Evolutionary conservation across 176 grass and related monocot species (phyloP).

Genomic region (Cenchrus purpureus): DNA sequence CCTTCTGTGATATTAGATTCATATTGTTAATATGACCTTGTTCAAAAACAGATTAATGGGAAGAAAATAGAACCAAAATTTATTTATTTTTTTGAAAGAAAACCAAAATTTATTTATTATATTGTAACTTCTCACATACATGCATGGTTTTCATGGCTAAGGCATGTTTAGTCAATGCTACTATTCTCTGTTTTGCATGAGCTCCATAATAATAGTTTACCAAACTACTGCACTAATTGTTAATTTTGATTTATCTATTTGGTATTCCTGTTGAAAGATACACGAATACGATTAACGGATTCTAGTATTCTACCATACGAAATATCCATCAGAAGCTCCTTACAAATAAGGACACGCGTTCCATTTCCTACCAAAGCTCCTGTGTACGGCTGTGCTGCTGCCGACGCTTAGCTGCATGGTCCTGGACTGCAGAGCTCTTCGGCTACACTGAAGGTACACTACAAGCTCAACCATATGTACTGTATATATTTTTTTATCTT

Average conservation of each 20-base stretch:
- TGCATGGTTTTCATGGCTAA: neutral
- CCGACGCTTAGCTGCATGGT: neutral
- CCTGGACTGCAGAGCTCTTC: neutral
- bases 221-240: neutral
- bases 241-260: neutral
- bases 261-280: neutral
- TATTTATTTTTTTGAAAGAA: too few relatives aligned
- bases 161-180: neutral
- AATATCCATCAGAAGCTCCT: neutral
- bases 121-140: neutral
- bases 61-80: neutral
- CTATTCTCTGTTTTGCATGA: neutral
- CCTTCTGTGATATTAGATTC: neutral
- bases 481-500: neutral
- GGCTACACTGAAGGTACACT: neutral
- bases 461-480: neutral
- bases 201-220: neutral
- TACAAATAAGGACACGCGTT: neutral
- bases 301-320: neutral
- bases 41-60: neutral
- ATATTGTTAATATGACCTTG: neutral
- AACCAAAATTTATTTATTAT: neutral
- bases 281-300: neutral
- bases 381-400: neutral
- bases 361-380: neutral